Base-by-base conservation (phyloP, 2,329 filamentous ascomycete genomes). In the Xylariaceae sp. region DNA sequence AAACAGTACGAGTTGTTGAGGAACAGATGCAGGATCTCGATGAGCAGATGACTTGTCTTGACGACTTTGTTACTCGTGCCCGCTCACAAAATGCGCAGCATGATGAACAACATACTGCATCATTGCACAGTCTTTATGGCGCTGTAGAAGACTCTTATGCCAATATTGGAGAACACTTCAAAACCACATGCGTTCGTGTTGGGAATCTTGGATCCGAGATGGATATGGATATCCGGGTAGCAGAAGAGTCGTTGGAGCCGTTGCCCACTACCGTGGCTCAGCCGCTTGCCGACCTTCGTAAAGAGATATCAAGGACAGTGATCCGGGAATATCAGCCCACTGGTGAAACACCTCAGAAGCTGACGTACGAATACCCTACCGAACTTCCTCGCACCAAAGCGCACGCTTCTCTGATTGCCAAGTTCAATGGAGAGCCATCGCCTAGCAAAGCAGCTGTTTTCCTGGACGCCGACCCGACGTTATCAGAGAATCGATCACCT, bases 1-100 rank as follows among this genome's bases (percentile, higher is more conserved):
- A 95, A 71, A 96, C 92, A 0, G 84, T 96, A 29, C 86, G 86
- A 6, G 92, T 95, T 54, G 92, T 97, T 12, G 88, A 92, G 65
- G 86, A 88, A 53, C 94, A 99, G 72, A 88, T 95, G 74, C 80
- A 82, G 52, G 89, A 95, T 61, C 87, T 99, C 67, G 86, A 88
- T 56, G 80, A 79, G n/a, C 90, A 97, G 70, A 92, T 99, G 81
- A 83, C 85, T 53, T 88, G 89, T 1, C 80, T 99, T 7, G 92
- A 97, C 65, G 89, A 92, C 61, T 96, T 96, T 63, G 90, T 97
- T 37, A 80, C 86, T 30, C 85, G 88, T 30, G 91, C 95, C 47
- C 84, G 86, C 56, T 82, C 81, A 1, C 87, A 95, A 65, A 97
- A 96, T 68, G 83, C 86, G 29, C 76, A 78, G 16, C 90, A 95